Evolutionary conservation across 148 eudicot genomes (phyloP), one percentile per base, ranked within the genome.

Genomic region (Fagopyrum tataricum): DNA sequence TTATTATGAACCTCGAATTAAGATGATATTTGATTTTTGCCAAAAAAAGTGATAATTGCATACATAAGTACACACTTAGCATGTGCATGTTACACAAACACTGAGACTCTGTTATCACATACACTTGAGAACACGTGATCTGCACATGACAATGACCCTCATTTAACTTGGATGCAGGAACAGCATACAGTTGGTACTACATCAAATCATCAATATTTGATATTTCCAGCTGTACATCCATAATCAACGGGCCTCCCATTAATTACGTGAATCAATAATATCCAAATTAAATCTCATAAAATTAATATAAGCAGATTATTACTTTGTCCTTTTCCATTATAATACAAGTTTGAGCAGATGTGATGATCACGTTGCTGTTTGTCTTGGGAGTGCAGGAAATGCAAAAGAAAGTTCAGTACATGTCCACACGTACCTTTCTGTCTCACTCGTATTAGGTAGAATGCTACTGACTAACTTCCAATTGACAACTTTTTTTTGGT

Each of bases 381-480:
- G 20, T 49, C 62, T 56, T 56, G 12, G 3, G 26, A 56, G 62
- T 56, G 62, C 62, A 56, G 62, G 31, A 56, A 17, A 56, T 56
- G 62, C 62, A 56, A n/a, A n/a, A 56, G 62, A 48, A 15, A 56
- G 14, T 20, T 56, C 62, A 56, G 26, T 20, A 55, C 61, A 55
- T 55, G 61, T 55, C 2, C 61, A 55, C 5, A 18, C 6, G 8
- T 20, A 20, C 62, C 13, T 21, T 9, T 56, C 62, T 20, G 31
- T 56, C 62, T 56, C 31, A 21, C 21, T 56, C 62, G 23, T 56
- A 17, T 56, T 56, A 56, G 31, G 62, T 56, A 31, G 62, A 0
- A 53, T 20, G 62, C 7, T 56, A 56, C 23, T 56, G 26, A 31
- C 26, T 56, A 56, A 56, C 62, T 56, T 56, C 62, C 8, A 56